Evolutionary conservation across 1,284 basidiomycete genomes (phyloP).

Genomic region (Malassezia sympodialis): DNA sequence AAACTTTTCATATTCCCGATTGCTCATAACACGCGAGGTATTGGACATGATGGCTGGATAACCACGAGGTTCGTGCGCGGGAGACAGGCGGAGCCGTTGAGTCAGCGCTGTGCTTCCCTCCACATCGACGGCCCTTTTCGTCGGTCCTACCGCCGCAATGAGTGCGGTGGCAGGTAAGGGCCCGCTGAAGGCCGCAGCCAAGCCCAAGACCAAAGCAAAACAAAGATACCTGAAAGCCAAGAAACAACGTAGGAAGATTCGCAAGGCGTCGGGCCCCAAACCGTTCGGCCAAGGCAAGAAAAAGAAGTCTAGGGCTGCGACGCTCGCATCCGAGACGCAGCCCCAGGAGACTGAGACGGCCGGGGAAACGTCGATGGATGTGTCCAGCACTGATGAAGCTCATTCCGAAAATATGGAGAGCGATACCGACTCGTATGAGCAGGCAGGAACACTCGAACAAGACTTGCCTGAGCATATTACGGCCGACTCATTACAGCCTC

Average conservation of each 20-base stretch:
- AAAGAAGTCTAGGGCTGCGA: constrained; percentile 4
- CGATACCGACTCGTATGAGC: not conserved
- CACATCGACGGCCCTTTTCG: not conserved
- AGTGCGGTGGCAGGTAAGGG: not conserved
- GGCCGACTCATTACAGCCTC: not conserved
- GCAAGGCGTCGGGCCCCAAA: constrained; percentile 26
- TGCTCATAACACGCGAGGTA: constrained; percentile 15
- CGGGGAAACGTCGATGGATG: not conserved
- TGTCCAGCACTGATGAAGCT: not conserved
- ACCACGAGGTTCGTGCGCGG: not conserved
- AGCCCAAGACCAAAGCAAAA: constrained; percentile 42
- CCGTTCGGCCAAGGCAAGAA: constrained; percentile 19
- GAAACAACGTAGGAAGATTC: constrained; percentile 36
- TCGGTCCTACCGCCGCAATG: not conserved
- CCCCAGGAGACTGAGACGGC: not conserved
- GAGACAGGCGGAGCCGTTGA: not conserved
- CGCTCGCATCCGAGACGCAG: not conserved
- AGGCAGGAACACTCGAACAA: not conserved
- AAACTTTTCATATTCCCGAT: constrained; percentile 16
- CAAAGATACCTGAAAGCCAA: constrained; percentile 41
- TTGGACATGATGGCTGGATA: constrained; percentile 3
- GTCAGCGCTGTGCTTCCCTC: not conserved
- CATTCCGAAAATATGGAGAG: not conserved
- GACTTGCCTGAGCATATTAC: not conserved
- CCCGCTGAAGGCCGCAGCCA: constrained; percentile 2